Conservation (phyloP, 495 filamentous ascomycete genomes). For the Penicillium silybi region DNA sequence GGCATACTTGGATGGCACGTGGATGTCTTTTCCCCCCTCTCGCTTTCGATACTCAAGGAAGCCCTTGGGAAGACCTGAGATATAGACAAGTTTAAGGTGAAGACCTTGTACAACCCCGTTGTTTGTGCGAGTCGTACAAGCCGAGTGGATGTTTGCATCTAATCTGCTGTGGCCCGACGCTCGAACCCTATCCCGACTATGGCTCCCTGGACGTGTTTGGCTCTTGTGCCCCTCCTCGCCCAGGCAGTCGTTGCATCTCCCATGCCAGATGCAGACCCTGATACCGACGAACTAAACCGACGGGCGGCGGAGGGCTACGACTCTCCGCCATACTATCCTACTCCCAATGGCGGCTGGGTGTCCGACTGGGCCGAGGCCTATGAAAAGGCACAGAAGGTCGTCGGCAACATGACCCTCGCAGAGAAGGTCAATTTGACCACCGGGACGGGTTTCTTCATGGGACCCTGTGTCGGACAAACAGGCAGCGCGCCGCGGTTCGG, state of each 20-base stretch:
- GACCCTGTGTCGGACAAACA: constrained; percentile 42
- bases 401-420: constrained; percentile 77
- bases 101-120: neutral
- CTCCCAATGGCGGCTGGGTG: constrained; percentile 69
- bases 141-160: constrained; percentile 2
- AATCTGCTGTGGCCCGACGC: constrained; percentile 4
- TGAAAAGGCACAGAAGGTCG: constrained; percentile 69
- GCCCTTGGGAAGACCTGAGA: neutral
- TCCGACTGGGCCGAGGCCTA: constrained; percentile 80
- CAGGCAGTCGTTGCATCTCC: constrained; percentile 12
- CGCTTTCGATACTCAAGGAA: neutral
- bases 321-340: constrained; percentile 74
- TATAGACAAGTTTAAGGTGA: neutral
- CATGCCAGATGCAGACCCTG: constrained; percentile 7
- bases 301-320: constrained; percentile 18
- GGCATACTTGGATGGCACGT: constrained; percentile 11
- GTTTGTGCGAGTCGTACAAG: neutral
- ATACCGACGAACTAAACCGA: constrained; percentile 1
- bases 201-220: constrained; percentile 20
- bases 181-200: constrained; percentile 9
- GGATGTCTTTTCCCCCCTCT: constrained; percentile 7
- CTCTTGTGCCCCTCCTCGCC: constrained; percentile 14
- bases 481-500: constrained; percentile 38
- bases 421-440: constrained; percentile 97
- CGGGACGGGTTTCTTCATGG: constrained; percentile 52